Evolutionary conservation across 148 eudicot genomes (phyloP), one percentile per base, ranked within the genome.

Genomic region (Camellia japonica): DNA sequence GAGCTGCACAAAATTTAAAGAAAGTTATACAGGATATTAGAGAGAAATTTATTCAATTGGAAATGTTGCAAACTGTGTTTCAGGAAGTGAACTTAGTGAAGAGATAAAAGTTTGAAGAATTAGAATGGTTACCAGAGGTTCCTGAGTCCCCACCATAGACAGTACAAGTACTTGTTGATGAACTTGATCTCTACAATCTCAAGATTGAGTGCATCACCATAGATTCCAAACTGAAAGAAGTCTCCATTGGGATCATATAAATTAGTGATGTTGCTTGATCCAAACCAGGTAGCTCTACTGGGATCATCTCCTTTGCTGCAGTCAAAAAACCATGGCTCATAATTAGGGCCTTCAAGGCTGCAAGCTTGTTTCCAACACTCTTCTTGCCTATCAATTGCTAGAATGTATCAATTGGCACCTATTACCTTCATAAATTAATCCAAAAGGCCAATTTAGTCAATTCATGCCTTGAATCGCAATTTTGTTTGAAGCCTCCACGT

Each of bases 321-420:
- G 51, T 73, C 41, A 20, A 80, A 67, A 47, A 71, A 79, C 74
- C 52, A 20, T 63, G 67, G 51, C 49, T 66, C 47, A 63, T 83
- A 82, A 20, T 67, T 8, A 0, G 14, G 68, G 30, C 38, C 56
- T 44, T 82, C 51, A 12, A n/a, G 78, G 6, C 63, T 46, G 52
- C 88, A 85, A 54, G 67, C 76, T 58, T n/a, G 67, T 58, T 42
- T 60, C 88, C 83, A 85, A 46, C 88, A 82, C 10, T 58, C 73
- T 76, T 71, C 79, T 80, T 82, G 79, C 56, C 85, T 62, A 61
- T 85, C 81, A 7, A 80, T 72, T 0, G 88, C 61, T 8, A 85
- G 73, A 30, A 85, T 81, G 69, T 80, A 82, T 83, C 85, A 85
- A 44, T 81, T 76, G 6, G 88, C 66, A 12, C 84, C 86, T 23